Evolutionary conservation across 2,329 filamentous ascomycete genomes (phyloP).

Genomic region (Ophiobolus disseminans): DNA sequence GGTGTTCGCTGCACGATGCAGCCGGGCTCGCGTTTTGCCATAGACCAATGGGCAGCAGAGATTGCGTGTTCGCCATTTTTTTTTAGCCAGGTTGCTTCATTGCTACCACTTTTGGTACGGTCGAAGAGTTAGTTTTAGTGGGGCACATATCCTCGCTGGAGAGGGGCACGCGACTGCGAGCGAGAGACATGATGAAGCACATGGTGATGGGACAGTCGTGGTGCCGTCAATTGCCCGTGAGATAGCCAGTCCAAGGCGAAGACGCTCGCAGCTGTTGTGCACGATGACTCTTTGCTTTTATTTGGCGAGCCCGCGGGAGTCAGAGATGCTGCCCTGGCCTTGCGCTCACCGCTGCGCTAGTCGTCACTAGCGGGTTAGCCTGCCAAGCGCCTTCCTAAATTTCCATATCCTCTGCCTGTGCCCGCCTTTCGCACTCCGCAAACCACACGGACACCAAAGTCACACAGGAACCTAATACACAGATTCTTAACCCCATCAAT

Average conservation of each 20-base stretch:
- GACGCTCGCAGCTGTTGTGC: slow-evolving; percentile 12
- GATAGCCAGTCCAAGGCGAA: slow-evolving; percentile 1
- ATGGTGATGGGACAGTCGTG: slow-evolving; percentile 4
- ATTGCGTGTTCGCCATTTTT: slow-evolving; percentile 22
- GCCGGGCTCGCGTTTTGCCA: slow-evolving; percentile 33
- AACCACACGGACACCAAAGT: slow-evolving; percentile 51
- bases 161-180: slow-evolving; percentile 34
- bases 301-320: slow-evolving; percentile 27
- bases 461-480: slow-evolving; percentile 38
- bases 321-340: slow-evolving; percentile 27
- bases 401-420: slow-evolving; percentile 34
- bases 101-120: slow-evolving; percentile 32
- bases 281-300: slow-evolving; percentile 16
- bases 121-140: slow-evolving; percentile 39
- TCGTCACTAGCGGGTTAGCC: slow-evolving; percentile 26
- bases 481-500: slow-evolving; percentile 32
- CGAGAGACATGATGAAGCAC: slow-evolving; percentile 1
- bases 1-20: slow-evolving; percentile 33
- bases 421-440: slow-evolving; percentile 40
- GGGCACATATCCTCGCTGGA: slow-evolving; percentile 32
- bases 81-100: slow-evolving; percentile 41
- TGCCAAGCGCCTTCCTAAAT: slow-evolving; percentile 33
- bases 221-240: slow-evolving; percentile 4
- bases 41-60: slow-evolving; percentile 33
- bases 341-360: slow-evolving; percentile 22